Evolutionary conservation across 2,329 filamentous ascomycete species (phyloP).

Genomic region (Grosmannia huntii): DNA sequence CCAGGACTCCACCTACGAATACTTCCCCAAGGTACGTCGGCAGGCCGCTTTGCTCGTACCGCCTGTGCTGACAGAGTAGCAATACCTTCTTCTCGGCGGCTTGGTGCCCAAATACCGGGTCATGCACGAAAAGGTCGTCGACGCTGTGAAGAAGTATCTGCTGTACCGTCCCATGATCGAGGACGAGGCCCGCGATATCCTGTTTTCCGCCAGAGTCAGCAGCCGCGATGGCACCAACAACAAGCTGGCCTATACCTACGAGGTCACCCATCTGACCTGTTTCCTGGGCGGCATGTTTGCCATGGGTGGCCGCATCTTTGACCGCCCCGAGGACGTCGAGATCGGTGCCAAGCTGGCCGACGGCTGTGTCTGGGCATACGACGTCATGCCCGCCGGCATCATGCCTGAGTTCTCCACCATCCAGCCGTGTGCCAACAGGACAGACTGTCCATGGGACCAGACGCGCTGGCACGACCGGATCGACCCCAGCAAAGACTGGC

Average conservation of each 20-base stretch:
- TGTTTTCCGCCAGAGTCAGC: constrained; percentile 55
- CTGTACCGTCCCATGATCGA: constrained; percentile 68
- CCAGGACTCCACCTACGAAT: constrained; percentile 61
- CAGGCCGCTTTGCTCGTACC: not conserved
- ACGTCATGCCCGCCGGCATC: constrained; percentile 43
- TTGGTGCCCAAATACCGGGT: constrained; percentile 56
- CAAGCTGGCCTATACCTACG: constrained; percentile 38
- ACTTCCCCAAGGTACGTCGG: constrained; percentile 44
- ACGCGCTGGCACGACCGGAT: constrained; percentile 35
- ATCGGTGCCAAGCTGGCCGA: constrained; percentile 51
- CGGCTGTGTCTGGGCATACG: constrained; percentile 59
- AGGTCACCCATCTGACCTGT: constrained; percentile 51
- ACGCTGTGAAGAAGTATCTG: constrained; percentile 57
- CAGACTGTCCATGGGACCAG: constrained; percentile 40
- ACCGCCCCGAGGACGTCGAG: constrained; percentile 45
- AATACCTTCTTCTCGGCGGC: constrained; percentile 68
- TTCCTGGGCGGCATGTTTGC: constrained; percentile 61
- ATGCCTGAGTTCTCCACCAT: constrained; percentile 48
- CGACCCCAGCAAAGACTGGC: constrained; percentile 30
- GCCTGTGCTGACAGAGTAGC: constrained; percentile 18
- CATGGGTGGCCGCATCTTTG: constrained; percentile 50
- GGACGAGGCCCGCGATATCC: constrained; percentile 51
- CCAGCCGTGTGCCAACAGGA: constrained; percentile 32
- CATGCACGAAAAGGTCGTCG: constrained; percentile 57
- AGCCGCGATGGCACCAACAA: constrained; percentile 26